Percentiles rank a stretch among this genome's conserved stretches.
Evolutionary conservation across 2,329 filamentous ascomycete species (phyloP).

Genomic region (Aspergillus fijiensis): DNA sequence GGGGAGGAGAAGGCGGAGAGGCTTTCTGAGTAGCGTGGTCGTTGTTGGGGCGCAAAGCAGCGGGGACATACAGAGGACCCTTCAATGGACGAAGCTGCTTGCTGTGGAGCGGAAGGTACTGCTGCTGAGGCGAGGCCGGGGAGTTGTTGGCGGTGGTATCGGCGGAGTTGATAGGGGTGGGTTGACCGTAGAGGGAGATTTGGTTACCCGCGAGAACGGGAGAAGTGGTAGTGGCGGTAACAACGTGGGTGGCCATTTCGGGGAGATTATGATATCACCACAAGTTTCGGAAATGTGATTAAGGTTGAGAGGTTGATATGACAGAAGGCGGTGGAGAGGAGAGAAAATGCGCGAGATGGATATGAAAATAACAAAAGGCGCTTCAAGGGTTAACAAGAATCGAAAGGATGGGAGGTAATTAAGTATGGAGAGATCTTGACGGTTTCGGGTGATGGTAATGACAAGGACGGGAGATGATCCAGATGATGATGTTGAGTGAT

Average conservation of each 20-base stretch:
- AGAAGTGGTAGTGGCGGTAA: slow-evolving; percentile 30
- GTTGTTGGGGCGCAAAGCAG: slow-evolving; percentile 62
- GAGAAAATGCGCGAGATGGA: not conserved
- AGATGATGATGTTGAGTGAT: slow-evolving; percentile 9
- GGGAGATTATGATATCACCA: slow-evolving; percentile 1
- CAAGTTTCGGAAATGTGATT: not conserved
- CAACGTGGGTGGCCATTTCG: slow-evolving; percentile 35
- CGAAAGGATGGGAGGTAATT: slow-evolving; percentile 4
- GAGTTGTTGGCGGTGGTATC: slow-evolving; percentile 55
- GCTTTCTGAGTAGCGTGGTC: slow-evolving; percentile 49
- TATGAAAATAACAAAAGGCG: not conserved
- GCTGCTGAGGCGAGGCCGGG: slow-evolving; percentile 51
- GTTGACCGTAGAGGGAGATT: slow-evolving; percentile 41
- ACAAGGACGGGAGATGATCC: not conserved
- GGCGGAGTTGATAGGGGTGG: slow-evolving; percentile 48
- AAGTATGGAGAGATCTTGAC: slow-evolving; percentile 2
- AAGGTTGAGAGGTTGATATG: not conserved
- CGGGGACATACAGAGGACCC: slow-evolving; percentile 62
- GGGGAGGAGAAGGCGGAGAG: slow-evolving; percentile 50
- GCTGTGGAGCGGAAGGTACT: slow-evolving; percentile 45
- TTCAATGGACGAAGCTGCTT: slow-evolving; percentile 61
- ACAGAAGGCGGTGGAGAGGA: slow-evolving; percentile 6
- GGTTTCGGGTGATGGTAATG: not conserved
- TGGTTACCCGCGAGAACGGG: slow-evolving; percentile 27
- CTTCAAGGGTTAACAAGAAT: not conserved